phyloP scores from a whole-genome alignment of 1,139 yeast species.

The Blastobotrys proliferans region DNA sequence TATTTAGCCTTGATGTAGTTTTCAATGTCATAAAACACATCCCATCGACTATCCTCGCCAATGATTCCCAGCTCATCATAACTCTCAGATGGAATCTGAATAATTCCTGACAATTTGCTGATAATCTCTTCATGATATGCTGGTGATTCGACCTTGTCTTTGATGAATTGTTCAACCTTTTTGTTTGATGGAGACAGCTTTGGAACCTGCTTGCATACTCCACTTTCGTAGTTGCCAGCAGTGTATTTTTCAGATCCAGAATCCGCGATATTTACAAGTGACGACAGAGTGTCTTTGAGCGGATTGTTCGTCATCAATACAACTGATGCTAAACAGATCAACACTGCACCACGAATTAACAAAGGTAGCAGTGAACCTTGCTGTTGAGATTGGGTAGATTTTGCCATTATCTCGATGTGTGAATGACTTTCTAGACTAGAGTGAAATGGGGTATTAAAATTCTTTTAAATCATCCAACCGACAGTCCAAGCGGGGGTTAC shows the following conservation, averaged over 20 bases:
- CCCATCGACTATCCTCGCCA: constrained; percentile 37
- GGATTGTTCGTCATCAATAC: background rate
- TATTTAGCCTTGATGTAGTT: constrained; percentile 51
- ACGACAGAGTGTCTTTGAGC: background rate
- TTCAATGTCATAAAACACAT: constrained; percentile 49
- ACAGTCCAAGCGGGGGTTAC: no score
- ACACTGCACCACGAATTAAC: background rate
- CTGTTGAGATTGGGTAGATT: no score
- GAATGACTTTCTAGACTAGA: no score
- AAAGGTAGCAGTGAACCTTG: background rate
- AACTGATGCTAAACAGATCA: background rate
- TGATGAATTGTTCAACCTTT: constrained; percentile 9
- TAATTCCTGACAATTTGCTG: constrained; percentile 49
- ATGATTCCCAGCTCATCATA: constrained; percentile 52
- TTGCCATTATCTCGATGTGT: no score
- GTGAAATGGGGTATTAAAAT: no score
- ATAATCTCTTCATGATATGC: constrained; percentile 12
- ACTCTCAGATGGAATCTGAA: constrained; percentile 58
- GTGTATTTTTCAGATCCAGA: background rate
- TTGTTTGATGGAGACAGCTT: constrained; percentile 9
- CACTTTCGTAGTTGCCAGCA: constrained; percentile 1
- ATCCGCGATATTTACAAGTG: background rate
- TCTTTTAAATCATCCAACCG: no score
- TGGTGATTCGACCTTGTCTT: constrained; percentile 11
- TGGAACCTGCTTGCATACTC: constrained; percentile 11